A percentile compares a stretch with the other conserved stretches of the same genome.
These are phyloP conservation scores for Tuctoria greenei DNA, from an alignment of 176 grass and related monocot species.

Conservation along the genomic window DNA sequence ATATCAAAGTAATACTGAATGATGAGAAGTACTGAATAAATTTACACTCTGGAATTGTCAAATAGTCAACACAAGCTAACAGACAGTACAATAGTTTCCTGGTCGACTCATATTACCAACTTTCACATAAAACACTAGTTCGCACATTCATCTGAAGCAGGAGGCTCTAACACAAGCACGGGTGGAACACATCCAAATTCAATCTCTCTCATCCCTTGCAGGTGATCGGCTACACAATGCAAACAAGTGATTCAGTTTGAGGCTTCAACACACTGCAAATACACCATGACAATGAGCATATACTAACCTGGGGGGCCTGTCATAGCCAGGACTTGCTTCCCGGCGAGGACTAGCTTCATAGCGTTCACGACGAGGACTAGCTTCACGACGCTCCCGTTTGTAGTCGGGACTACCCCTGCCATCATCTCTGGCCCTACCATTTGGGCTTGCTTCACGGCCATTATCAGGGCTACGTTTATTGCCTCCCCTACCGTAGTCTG, in stretches of 20 bases:
- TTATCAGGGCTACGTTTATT: slow-evolving; percentile 66
- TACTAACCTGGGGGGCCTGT: slow-evolving; percentile 50
- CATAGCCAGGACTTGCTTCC: slow-evolving; percentile 53
- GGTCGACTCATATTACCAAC: slow-evolving; percentile 17
- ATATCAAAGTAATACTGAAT: too few species aligned
- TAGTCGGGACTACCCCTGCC: slow-evolving; percentile 54
- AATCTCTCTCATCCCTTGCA: slow-evolving; percentile 48
- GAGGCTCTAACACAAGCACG: neutral
- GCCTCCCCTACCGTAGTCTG: slow-evolving; percentile 65
- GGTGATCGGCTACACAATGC: slow-evolving; percentile 42
- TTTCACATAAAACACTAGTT: slow-evolving; percentile 6
- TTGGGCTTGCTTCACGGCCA: slow-evolving; percentile 54
- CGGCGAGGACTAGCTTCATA: slow-evolving; percentile 31
- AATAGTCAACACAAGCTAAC: too few species aligned
- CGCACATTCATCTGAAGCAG: slow-evolving; percentile 1
- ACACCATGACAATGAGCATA: neutral
- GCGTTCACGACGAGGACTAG: slow-evolving; percentile 42
- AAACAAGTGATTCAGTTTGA: slow-evolving; percentile 28
- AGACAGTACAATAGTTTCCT: too few species aligned
- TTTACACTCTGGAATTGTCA: too few species aligned
- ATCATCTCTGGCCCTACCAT: slow-evolving; percentile 39
- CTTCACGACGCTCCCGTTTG: slow-evolving; percentile 39
- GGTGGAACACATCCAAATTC: slow-evolving; percentile 5
- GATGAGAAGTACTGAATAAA: too few species aligned
- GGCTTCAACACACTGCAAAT: neutral